Percentiles rank a stretch among this genome's conserved stretches.
phyloP scores from a whole-genome alignment of 129 eudicot genomes.

The Chrysanthemum seticuspe region DNA sequence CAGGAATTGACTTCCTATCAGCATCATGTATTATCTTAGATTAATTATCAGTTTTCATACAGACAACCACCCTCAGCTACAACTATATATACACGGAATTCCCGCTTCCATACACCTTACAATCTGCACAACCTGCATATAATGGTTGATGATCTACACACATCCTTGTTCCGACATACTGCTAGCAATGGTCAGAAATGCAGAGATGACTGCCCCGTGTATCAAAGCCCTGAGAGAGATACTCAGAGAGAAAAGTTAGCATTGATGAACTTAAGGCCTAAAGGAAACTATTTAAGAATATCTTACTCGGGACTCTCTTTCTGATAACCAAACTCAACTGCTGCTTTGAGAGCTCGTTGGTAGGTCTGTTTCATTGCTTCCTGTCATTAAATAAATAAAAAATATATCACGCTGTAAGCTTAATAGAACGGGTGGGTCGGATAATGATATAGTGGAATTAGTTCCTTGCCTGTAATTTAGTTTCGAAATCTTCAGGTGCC shows the following conservation, averaged over 20 bases:
- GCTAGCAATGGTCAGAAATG: conserved; percentile 77
- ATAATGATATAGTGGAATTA: not conserved
- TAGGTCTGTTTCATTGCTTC: conserved; percentile 98
- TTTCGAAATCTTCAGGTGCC: conserved; percentile 94
- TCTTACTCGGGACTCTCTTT: conserved; percentile 99
- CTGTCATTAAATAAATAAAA: conserved; percentile 39
- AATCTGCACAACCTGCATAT: not conserved
- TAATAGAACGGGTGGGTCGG: not conserved
- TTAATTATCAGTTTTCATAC: conserved; percentile 14
- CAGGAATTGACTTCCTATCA: conserved; percentile 23
- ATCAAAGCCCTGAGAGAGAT: conserved; percentile 62
- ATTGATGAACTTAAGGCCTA: not conserved
- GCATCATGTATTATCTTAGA: conserved; percentile 14
- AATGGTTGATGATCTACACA: conserved; percentile 39
- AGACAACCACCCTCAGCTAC: conserved; percentile 18
- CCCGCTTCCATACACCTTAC: conserved; percentile 3
- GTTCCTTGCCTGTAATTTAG: conserved; percentile 74
- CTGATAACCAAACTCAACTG: conserved; percentile 85
- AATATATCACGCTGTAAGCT: not conserved
- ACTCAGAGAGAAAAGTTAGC: not conserved
- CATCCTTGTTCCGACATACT: conserved; percentile 98
- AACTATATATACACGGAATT: conserved; percentile 21
- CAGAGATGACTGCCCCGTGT: conserved; percentile 82
- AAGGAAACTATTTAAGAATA: not conserved
- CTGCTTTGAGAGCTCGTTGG: conserved; percentile 84